These are phyloP conservation scores for Russula griseocarnosa DNA, from an alignment of 768 basidiomycete genomes.

Conservation along the genomic window DNA sequence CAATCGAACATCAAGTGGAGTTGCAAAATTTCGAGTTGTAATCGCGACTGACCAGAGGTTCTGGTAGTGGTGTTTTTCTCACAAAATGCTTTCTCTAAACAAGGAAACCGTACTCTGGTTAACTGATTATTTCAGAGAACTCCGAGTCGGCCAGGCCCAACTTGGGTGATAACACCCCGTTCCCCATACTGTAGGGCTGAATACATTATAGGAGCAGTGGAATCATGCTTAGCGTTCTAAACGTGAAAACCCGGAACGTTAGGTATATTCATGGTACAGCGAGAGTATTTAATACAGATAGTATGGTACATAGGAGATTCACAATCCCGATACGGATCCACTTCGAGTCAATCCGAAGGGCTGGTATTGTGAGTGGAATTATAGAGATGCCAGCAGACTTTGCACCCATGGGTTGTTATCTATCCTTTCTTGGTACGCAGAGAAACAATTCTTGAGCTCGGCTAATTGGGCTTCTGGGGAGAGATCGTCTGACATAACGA, in stretches of 20 bases:
- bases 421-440: constrained; percentile 61
- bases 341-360: background rate
- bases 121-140: no score
- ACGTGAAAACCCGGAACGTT: background rate
- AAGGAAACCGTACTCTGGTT: no score
- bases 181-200: no score
- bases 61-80: background rate
- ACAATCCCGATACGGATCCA: background rate
- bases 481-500: constrained; percentile 49
- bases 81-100: no score
- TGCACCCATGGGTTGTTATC: constrained; percentile 78
- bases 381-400: constrained; percentile 48
- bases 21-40: no score
- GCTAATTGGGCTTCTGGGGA: constrained; percentile 38
- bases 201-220: background rate
- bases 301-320: background rate
- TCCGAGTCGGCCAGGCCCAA: no score
- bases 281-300: background rate
- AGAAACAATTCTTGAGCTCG: constrained; percentile 57
- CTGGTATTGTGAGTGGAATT: constrained; percentile 14
- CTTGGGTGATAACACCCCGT: no score
- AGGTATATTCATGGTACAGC: constrained; percentile 4
- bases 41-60: no score
- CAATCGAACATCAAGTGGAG: no score
- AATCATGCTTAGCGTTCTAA: background rate